These are phyloP conservation scores for Chrysanthemum makinoi DNA, from an alignment of 129 eudicot species.

Conservation along the genomic window DNA sequence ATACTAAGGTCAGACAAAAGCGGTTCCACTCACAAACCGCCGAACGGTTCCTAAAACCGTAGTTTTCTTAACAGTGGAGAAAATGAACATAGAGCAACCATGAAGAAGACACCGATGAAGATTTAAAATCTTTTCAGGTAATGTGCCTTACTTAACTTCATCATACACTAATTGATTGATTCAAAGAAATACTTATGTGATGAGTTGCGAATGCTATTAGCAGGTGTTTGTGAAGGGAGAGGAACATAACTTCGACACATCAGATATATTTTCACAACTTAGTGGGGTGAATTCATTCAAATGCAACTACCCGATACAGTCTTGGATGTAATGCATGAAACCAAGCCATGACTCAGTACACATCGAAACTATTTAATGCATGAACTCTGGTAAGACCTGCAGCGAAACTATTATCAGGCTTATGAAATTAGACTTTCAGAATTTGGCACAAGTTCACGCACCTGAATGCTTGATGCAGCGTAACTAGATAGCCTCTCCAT, in stretches of 20 bases:
- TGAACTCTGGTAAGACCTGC: too few relatives aligned
- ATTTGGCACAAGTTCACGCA: too few relatives aligned
- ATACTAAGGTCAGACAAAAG: too few relatives aligned
- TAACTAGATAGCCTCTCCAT: too few relatives aligned
- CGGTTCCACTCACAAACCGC: too few relatives aligned
- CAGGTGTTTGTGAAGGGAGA: constrained; percentile 73
- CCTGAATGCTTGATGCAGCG: too few relatives aligned
- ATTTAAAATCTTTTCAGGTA: constrained; percentile 45
- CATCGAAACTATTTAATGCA: too few relatives aligned
- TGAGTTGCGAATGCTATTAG: neutral
- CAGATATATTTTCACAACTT: constrained; percentile 71
- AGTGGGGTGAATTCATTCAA: constrained; percentile 77
- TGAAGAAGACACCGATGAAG: constrained; percentile 69
- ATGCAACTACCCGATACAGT: constrained; percentile 75
- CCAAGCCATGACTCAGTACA: too few relatives aligned
- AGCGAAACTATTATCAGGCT: too few relatives aligned
- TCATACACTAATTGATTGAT: neutral
- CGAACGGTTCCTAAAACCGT: too few relatives aligned
- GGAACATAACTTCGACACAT: constrained; percentile 55
- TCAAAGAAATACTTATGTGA: neutral
- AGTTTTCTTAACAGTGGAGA: constrained; percentile 32
- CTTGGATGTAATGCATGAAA: constrained; percentile 43
- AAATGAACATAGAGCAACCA: constrained; percentile 40
- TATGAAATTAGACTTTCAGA: too few relatives aligned
- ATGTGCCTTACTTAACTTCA: neutral